These are phyloP conservation scores for Rhodotorula sp. DNA, from an alignment of 1,284 basidiomycete genomes.

Conservation along the genomic window DNA sequence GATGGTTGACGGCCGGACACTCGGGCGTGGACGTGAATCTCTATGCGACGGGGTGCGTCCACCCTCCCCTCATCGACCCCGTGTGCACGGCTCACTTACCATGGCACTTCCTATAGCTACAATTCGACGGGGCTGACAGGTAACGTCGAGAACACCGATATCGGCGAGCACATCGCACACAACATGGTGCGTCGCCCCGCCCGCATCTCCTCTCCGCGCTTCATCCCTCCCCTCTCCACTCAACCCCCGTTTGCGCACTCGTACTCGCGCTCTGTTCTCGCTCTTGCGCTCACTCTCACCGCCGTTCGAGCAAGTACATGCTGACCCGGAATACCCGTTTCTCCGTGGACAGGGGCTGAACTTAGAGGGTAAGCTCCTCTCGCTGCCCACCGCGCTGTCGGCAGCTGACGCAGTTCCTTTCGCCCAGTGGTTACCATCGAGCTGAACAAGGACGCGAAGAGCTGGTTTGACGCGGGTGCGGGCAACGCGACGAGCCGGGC, in stretches of 20 bases:
- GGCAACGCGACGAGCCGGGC: constrained; percentile 13
- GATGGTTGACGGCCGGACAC: constrained; percentile 53
- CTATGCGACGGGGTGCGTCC: constrained; percentile 48
- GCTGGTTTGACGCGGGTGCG: constrained; percentile 17
- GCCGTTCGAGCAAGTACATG: not conserved
- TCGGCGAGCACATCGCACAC: constrained; percentile 30
- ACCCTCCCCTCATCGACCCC: too few species aligned
- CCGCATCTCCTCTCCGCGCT: too few species aligned
- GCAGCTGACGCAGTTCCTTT: not conserved
- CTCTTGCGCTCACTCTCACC: not conserved
- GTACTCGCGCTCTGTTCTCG: not conserved
- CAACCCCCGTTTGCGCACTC: not conserved
- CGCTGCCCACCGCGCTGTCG: too few species aligned
- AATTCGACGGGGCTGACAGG: constrained; percentile 46
- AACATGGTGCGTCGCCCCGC: constrained; percentile 14
- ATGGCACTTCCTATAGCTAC: not conserved
- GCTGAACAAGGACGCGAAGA: constrained; percentile 30
- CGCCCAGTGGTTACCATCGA: constrained; percentile 36
- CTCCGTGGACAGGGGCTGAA: constrained; percentile 7
- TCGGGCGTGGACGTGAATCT: constrained; percentile 54
- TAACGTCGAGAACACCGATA: constrained; percentile 52
- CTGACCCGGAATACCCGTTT: not conserved
- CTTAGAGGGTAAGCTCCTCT: constrained; percentile 18
- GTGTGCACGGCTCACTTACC: too few species aligned
- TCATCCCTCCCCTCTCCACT: too few species aligned